These are phyloP conservation scores for Epicoccum sorghinum DNA, from an alignment of 2,329 filamentous ascomycete genomes.

Conservation along the genomic window DNA sequence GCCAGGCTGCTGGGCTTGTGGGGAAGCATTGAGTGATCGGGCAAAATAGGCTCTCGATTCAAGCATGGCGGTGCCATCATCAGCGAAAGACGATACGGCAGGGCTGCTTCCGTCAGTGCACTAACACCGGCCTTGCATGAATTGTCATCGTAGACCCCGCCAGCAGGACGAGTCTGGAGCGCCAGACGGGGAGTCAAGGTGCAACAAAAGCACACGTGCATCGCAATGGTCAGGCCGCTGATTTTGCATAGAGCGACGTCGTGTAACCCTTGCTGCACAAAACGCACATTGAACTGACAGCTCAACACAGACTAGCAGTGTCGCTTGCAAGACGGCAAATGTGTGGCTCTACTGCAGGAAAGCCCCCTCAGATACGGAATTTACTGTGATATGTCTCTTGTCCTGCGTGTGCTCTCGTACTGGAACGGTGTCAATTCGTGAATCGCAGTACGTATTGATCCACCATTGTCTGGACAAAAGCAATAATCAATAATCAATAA, in stretches of 20 bases:
- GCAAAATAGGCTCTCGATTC: background rate
- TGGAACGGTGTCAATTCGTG: too few species aligned
- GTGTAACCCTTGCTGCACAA: background rate
- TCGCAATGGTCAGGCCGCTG: background rate
- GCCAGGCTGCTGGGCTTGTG: background rate
- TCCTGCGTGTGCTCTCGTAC: background rate
- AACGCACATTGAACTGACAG: background rate
- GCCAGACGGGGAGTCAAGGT: background rate
- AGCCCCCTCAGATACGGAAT: background rate
- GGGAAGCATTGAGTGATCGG: background rate
- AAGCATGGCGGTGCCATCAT: background rate
- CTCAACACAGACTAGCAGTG: background rate
- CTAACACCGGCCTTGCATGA: background rate
- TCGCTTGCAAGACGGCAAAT: background rate
- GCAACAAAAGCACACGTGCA: slow-evolving; percentile 8
- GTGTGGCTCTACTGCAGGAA: too few species aligned
- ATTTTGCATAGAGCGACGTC: slow-evolving; percentile 1
- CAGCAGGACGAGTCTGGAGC: background rate
- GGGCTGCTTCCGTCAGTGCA: background rate
- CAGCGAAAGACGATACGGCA: too few species aligned
- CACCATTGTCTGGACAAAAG: slow-evolving; percentile 2
- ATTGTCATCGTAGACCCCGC: slow-evolving; percentile 1
- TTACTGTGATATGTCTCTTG: background rate
- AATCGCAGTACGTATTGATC: background rate
- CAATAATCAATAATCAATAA: background rate